Percentiles rank a stretch among this genome's conserved stretches.
phyloP scores from a whole-genome alignment of 148 eudicot genomes.

The Limonium bicolor region DNA sequence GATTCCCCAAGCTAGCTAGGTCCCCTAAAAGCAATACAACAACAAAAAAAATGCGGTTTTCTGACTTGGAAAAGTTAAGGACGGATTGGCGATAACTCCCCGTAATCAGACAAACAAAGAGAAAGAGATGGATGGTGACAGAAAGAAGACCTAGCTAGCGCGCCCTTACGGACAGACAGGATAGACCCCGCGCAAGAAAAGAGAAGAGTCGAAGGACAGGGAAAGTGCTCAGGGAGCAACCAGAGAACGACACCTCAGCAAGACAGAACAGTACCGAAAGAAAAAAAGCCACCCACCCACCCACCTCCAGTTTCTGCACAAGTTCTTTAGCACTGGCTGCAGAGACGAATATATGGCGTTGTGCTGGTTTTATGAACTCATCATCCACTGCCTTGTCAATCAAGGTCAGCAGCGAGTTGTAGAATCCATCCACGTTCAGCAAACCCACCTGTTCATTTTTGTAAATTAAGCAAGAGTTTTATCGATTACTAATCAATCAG shows the following conservation, averaged over 20 bases:
- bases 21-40: too few relatives aligned
- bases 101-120: too few relatives aligned
- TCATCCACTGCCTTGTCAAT: constrained; percentile 41
- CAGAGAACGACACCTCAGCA: background rate
- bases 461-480: background rate
- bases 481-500: too few relatives aligned
- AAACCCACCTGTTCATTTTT: constrained; percentile 27
- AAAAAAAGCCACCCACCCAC: background rate
- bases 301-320: constrained; percentile 24
- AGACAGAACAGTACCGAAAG: background rate
- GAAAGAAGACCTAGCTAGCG: too few relatives aligned
- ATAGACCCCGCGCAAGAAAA: too few relatives aligned
- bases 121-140: too few relatives aligned
- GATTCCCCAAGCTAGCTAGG: too few relatives aligned
- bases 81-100: too few relatives aligned
- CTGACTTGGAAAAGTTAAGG: too few relatives aligned
- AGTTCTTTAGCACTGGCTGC: constrained; percentile 22
- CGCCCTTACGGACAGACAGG: too few relatives aligned
- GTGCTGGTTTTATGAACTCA: constrained; percentile 22
- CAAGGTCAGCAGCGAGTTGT: constrained; percentile 29
- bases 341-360: constrained; percentile 27
- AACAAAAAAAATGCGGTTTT: too few relatives aligned
- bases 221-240: background rate
- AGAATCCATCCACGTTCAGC: constrained; percentile 39
- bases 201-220: too few relatives aligned